Conservation (phyloP, 1,139 yeast genomes). For the Hyphopichia pseudoburtonii region DNA sequence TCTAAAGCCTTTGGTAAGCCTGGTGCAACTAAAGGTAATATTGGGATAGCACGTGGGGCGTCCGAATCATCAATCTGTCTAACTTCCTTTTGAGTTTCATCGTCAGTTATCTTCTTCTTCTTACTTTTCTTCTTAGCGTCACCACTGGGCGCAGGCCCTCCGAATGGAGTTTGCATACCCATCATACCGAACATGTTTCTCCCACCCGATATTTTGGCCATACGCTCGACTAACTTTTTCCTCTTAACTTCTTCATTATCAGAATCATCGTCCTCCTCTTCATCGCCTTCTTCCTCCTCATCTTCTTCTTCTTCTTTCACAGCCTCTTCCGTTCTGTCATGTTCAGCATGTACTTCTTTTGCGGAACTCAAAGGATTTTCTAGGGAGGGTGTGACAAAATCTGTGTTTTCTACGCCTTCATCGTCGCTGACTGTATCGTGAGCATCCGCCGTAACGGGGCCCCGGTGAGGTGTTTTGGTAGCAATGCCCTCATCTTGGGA, state of each 20-base stretch:
- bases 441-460: background rate
- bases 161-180: conserved; percentile 52
- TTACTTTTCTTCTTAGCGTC: conserved; percentile 13
- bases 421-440: conserved; percentile 1
- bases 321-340: conserved; percentile 8
- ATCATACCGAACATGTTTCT: conserved; percentile 86
- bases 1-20: too few species aligned
- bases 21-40: conserved; percentile 46
- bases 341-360: conserved; percentile 12
- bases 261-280: conserved; percentile 30
- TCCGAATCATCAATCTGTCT: conserved; percentile 11
- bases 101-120: conserved; percentile 5
- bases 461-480: conserved; percentile 2
- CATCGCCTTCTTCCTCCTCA: conserved; percentile 21
- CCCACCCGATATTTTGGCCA: conserved; percentile 95
- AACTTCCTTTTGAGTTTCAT: conserved; percentile 12
- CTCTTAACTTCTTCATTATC: conserved; percentile 82
- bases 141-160: conserved; percentile 23
- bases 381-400: too few species aligned
- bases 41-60: conserved; percentile 43
- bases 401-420: too few species aligned
- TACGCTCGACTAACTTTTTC: conserved; percentile 80
- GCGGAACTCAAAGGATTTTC: too few species aligned
- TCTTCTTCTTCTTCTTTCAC: conserved; percentile 13
- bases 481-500: background rate